A percentile compares a stretch with the other conserved stretches of the same genome.
Conservation (phyloP, 208 protist genomes). For the Trypanosoma caninum region DNA sequence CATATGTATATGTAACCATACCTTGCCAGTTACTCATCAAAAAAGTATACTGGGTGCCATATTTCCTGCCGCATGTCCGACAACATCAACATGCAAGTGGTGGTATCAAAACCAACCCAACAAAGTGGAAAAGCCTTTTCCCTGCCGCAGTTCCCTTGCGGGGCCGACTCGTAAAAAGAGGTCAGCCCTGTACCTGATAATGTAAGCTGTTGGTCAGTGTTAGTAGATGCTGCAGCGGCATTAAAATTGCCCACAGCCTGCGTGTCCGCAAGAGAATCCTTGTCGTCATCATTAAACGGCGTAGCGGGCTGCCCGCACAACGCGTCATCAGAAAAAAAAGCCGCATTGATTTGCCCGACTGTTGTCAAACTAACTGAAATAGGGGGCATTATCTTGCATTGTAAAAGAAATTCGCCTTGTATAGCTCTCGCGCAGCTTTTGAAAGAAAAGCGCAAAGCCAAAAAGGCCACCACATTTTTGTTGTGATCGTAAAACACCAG, state of each 20-base stretch:
- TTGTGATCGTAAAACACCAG: conserved; percentile 61
- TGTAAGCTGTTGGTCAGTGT: conserved; percentile 8
- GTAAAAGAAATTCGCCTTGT: conserved; percentile 34
- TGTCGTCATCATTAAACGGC: no score
- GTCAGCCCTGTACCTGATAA: conserved; percentile 5
- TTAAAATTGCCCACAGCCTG: no score
- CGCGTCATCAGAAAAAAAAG: conserved; percentile 32
- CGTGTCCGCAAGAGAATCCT: no score
- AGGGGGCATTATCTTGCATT: conserved; percentile 16
- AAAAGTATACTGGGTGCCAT: conserved; percentile 54
- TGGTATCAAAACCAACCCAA: conserved; percentile 68
- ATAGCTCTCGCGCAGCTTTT: conserved; percentile 25
- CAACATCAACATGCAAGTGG: conserved; percentile 34
- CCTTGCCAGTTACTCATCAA: conserved; percentile 9
- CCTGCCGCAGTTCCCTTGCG: background rate
- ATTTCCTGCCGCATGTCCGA: conserved; percentile 29
- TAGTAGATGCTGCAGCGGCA: no score
- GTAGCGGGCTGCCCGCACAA: no score
- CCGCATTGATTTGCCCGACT: conserved; percentile 26
- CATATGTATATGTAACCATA: conserved; percentile 1
- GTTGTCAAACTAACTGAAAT: conserved; percentile 9
- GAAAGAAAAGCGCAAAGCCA: conserved; percentile 43
- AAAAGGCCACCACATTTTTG: conserved; percentile 34
- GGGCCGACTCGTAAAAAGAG: background rate
- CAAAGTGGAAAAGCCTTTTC: conserved; percentile 26